Conservation (phyloP, 140 eudicot genomes). For the Flaveria floridana region DNA sequence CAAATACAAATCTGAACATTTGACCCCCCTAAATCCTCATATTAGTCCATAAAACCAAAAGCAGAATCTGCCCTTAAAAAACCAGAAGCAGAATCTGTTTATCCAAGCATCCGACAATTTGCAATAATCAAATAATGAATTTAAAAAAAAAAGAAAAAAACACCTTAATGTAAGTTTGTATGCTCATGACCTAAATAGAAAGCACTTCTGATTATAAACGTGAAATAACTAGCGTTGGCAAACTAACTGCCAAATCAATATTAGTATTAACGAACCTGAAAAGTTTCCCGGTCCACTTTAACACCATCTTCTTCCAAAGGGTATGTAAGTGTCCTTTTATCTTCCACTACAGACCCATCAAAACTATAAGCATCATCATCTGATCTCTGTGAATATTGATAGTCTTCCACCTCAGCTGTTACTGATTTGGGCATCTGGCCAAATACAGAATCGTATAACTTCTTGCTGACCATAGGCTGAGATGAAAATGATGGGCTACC, state of each 20-base stretch:
- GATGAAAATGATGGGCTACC: conserved; percentile 46
- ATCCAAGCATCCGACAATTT: neutral
- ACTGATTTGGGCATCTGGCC: conserved; percentile 39
- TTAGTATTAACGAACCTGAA: conserved; percentile 36
- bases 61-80: neutral
- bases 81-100: neutral
- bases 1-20: neutral
- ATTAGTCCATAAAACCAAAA: neutral
- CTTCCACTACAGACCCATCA: conserved; percentile 53
- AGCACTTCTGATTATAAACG: neutral
- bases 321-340: conserved; percentile 41
- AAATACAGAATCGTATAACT: conserved; percentile 57
- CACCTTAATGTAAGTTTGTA: neutral
- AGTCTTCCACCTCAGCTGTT: conserved; percentile 40
- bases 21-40: neutral
- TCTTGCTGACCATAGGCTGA: conserved; percentile 63
- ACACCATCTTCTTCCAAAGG: conserved; percentile 36
- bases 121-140: neutral
- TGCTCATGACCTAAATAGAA: conserved; percentile 4
- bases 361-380: conserved; percentile 47
- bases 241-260: neutral
- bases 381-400: conserved; percentile 39
- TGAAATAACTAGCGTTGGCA: conserved; percentile 1
- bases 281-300: conserved; percentile 29
- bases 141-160: neutral